A percentile compares a stretch with the other conserved stretches of the same genome.
Evolutionary conservation across 1,284 basidiomycete genomes (phyloP).

Genomic region (Athelia psychrophila): DNA sequence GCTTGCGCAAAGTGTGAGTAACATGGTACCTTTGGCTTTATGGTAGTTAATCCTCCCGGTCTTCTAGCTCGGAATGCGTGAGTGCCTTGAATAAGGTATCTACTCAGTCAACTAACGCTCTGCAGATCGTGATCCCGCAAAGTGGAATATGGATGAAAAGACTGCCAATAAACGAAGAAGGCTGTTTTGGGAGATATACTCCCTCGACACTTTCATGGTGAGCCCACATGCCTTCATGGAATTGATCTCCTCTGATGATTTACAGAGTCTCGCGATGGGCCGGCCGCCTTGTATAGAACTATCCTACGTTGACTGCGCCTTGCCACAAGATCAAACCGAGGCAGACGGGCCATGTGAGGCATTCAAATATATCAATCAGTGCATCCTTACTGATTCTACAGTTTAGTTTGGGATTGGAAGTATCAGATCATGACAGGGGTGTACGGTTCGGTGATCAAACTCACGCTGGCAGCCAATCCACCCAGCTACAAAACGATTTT

Average conservation of each 20-base stretch:
- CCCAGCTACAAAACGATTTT: slow-evolving; percentile 41
- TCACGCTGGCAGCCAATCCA: slow-evolving; percentile 37
- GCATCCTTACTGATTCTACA: slow-evolving; percentile 15
- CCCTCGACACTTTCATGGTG: slow-evolving; percentile 44
- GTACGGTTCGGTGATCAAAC: slow-evolving; percentile 38
- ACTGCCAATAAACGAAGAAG: slow-evolving; percentile 44
- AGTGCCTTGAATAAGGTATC: background rate
- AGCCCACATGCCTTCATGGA: slow-evolving; percentile 9
- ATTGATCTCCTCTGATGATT: slow-evolving; percentile 17
- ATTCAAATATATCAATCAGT: slow-evolving; percentile 47
- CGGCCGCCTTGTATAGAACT: slow-evolving; percentile 53
- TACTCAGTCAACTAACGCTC: background rate
- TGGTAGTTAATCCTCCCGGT: slow-evolving; percentile 1
- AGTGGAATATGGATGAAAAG: slow-evolving; percentile 44
- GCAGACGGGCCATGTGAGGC: slow-evolving; percentile 44
- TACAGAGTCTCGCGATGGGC: slow-evolving; percentile 48
- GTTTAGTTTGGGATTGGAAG: slow-evolving; percentile 29
- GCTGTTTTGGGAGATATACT: slow-evolving; percentile 52
- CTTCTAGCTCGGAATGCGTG: slow-evolving; percentile 40
- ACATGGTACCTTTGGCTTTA: slow-evolving; percentile 1
- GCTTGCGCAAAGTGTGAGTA: slow-evolving; percentile 43
- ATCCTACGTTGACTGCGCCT: slow-evolving; percentile 57
- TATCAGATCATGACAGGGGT: slow-evolving; percentile 17
- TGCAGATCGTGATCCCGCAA: slow-evolving; percentile 48
- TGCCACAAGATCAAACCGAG: slow-evolving; percentile 50